Conservation (phyloP, 345 rosid species). For the Aethionema arabicum region DNA sequence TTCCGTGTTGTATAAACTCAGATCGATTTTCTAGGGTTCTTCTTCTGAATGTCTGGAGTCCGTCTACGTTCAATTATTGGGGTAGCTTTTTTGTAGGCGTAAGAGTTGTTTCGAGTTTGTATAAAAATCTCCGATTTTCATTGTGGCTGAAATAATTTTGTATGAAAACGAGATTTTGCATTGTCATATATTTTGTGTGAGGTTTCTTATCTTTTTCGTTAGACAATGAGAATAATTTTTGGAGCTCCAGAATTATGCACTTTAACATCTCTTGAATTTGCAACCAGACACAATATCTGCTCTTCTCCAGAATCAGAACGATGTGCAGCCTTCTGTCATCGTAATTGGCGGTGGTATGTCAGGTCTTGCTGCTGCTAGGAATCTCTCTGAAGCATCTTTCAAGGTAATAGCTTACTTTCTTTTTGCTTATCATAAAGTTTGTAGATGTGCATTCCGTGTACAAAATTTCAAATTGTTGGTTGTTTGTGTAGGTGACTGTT, state of each 20-base stretch:
- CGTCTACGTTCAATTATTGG: neutral
- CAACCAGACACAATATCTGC: conserved; percentile 43
- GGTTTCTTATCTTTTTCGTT: neutral
- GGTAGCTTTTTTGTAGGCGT: too few relatives aligned
- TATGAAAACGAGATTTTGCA: neutral
- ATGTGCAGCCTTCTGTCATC: conserved; percentile 57
- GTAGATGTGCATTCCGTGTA: neutral
- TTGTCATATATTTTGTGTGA: neutral
- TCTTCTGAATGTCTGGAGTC: neutral
- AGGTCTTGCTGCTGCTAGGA: conserved; percentile 82
- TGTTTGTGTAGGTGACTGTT: conserved; percentile 55
- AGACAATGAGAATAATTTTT: neutral
- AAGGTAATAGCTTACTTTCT: conserved; percentile 40
- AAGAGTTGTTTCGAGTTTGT: neutral
- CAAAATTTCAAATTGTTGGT: neutral
- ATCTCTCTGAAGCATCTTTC: conserved; percentile 64
- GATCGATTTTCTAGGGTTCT: conserved; percentile 3
- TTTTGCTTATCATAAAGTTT: neutral
- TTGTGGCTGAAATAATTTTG: neutral
- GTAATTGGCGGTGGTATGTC: conserved; percentile 91
- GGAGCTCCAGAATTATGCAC: neutral
- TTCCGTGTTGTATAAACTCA: neutral
- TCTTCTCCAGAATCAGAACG: conserved; percentile 45
- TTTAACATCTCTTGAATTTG: conserved; percentile 10
- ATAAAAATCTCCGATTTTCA: neutral